Base-by-base conservation (phyloP, 139 green algal genomes). In the Diplosphaera chodatii region DNA sequence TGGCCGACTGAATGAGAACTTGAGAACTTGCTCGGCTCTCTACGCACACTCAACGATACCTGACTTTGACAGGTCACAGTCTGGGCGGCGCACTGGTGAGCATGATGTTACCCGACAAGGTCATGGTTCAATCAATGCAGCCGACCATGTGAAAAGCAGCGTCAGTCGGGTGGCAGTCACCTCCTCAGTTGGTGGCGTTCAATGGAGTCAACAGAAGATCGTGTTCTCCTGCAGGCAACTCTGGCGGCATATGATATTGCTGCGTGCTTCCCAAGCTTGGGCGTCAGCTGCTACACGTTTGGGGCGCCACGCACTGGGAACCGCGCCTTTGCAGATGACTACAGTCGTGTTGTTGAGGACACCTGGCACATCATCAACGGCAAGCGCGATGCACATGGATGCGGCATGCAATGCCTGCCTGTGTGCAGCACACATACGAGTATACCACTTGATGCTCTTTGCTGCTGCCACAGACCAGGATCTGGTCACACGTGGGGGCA, bases 71-170 rank as follows among this genome's bases (percentile, higher is more conserved):
- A 22, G 92, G 92, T 0, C 91, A 97, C 80, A 91, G 82, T 31
- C 82, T 97, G 37, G 91, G 91, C 0, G 91, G 91, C 5, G 91
- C 91, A 0, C 82, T 97, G 69, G 86, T n/a, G n/a, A n/a, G n/a
- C n/a, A n/a, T n/a, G n/a, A n/a, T n/a, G n/a, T n/a, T n/a, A n/a
- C n/a, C n/a, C n/a, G n/a, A n/a, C n/a, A n/a, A n/a, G n/a, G n/a
- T n/a, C n/a, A n/a, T n/a, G n/a, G n/a, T n/a, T n/a, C n/a, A n/a
- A n/a, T n/a, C n/a, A n/a, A n/a, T n/a, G n/a, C n/a, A n/a, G n/a
- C n/a, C n/a, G n/a, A n/a, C n/a, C n/a, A n/a, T n/a, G n/a, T n/a
- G n/a, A n/a, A n/a, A n/a, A n/a, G n/a, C n/a, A n/a, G n/a, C n/a
- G n/a, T n/a, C n/a, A n/a, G n/a, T n/a, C n/a, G n/a, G n/a, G n/a